Percentiles rank a stretch among this genome's conserved stretches.
Conservation (phyloP, 768 basidiomycete species). For the Chalciporus sphaerocephalus region DNA sequence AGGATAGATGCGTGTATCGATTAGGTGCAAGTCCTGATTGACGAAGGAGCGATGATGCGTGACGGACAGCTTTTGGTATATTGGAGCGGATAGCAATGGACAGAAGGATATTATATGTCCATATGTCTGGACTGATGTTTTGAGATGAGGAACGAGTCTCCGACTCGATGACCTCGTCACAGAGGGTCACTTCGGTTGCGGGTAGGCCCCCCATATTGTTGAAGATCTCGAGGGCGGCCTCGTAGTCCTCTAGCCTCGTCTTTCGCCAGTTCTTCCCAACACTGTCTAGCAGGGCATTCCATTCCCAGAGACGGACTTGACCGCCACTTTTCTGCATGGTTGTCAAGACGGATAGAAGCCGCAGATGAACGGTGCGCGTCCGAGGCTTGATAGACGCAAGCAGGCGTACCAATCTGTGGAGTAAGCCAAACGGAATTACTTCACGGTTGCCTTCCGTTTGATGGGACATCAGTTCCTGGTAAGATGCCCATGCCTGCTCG, state of each 20-base stretch:
- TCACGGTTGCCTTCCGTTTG: slow-evolving; percentile 4
- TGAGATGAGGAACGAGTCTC: neutral
- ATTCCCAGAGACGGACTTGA: slow-evolving; percentile 56
- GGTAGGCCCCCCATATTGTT: slow-evolving; percentile 50
- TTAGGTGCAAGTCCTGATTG: slow-evolving; percentile 54
- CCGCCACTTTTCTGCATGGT: slow-evolving; percentile 55
- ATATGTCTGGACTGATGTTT: slow-evolving; percentile 50
- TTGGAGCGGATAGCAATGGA: slow-evolving; percentile 56
- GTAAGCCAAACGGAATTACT: slow-evolving; percentile 36
- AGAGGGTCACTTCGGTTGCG: neutral
- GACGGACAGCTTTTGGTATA: slow-evolving; percentile 40
- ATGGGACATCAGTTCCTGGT: slow-evolving; percentile 32
- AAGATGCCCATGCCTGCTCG: slow-evolving; percentile 42
- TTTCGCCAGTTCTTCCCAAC: slow-evolving; percentile 65
- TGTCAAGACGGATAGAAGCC: slow-evolving; percentile 63
- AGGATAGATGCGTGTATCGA: slow-evolving; percentile 56
- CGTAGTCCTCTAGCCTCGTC: slow-evolving; percentile 53
- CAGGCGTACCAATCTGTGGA: slow-evolving; percentile 60
- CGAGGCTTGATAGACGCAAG: slow-evolving; percentile 52
- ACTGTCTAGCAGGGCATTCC: slow-evolving; percentile 70
- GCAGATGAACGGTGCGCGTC: slow-evolving; percentile 57
- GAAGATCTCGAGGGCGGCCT: slow-evolving; percentile 55
- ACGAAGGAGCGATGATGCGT: slow-evolving; percentile 51
- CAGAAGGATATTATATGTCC: slow-evolving; percentile 67
- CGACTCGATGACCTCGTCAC: slow-evolving; percentile 11